These are phyloP conservation scores for Colletotrichum somersetense DNA, from an alignment of 2,329 filamentous ascomycete species.

Conservation along the genomic window DNA sequence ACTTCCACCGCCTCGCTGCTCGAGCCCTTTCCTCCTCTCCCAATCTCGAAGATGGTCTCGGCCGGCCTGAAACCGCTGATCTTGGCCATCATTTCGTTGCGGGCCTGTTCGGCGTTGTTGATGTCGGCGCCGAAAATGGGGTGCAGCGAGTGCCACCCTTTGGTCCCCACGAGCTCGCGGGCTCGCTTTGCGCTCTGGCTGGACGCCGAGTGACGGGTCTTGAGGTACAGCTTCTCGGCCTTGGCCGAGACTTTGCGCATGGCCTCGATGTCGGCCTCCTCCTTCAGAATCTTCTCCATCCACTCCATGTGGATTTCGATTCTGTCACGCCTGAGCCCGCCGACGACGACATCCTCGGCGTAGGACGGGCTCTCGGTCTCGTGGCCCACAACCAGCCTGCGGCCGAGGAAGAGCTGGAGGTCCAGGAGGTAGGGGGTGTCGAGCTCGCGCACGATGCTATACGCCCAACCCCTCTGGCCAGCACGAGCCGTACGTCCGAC, in stretches of 20 bases:
- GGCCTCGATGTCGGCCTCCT: conserved; percentile 78
- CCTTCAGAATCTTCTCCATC: conserved; percentile 81
- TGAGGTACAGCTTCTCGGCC: conserved; percentile 92
- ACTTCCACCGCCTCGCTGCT: conserved; percentile 77
- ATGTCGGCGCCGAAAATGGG: conserved; percentile 81
- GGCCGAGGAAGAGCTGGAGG: conserved; percentile 93
- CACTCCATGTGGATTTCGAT: conserved; percentile 85
- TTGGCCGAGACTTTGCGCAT: conserved; percentile 83
- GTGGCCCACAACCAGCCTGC: conserved; percentile 82
- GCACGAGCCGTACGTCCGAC: conserved; percentile 97
- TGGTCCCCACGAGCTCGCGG: conserved; percentile 79
- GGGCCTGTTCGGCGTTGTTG: conserved; percentile 74
- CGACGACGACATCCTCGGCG: conserved; percentile 86
- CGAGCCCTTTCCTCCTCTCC: conserved; percentile 75
- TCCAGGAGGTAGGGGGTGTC: conserved; percentile 95
- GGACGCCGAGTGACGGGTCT: conserved; percentile 90
- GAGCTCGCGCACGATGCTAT: conserved; percentile 88
- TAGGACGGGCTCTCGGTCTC: conserved; percentile 75
- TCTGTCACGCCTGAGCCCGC: conserved; percentile 77
- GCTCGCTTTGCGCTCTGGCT: conserved; percentile 90
- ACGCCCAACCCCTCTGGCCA: conserved; percentile 92
- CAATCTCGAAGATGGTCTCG: conserved; percentile 97
- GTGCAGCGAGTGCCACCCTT: conserved; percentile 81
- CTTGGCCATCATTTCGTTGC: conserved; percentile 87
- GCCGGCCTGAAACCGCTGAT: conserved; percentile 90